Evolutionary conservation across 1,284 basidiomycete genomes (phyloP), one percentile per base, ranked within the genome.

Genomic region (Trichosporon sp.): DNA sequence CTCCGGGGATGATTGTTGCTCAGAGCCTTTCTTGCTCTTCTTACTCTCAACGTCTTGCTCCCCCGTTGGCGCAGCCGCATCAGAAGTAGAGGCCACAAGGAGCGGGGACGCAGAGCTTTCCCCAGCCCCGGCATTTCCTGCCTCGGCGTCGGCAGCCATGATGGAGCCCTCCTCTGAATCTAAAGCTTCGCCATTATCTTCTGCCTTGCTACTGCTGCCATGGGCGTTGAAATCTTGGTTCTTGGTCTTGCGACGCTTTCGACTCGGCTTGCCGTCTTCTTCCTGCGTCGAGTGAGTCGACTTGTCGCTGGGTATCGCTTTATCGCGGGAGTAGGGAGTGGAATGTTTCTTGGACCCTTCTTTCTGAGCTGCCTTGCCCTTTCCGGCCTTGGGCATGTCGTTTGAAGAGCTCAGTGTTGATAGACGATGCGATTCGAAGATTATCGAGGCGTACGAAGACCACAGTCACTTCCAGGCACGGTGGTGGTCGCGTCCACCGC

Each of bases 361-460:
- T 15, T 31, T 60, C 15, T 60, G 27, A 31, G 56, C 56, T n/a
- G 15, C 15, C 56, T 13, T 29, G 56, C 21, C 44, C 35, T 53
- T 64, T 23, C n/a, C 51, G 13, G 62, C 47, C 47, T 68, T 68
- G 62, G 66, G 66, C 66, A 68, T 68, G 2, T 13, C 62, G 62
- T 21, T 15, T 29, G 18, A 21, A 21, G 44, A 32, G 64, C 31
- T 32, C 8, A n/a, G 21, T 12, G 18, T 44, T 35, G 44, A 11
- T 21, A 47, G 35, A 25, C 65, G 21, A 47, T 53, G 65, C 53
- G 25, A 27, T 23, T 34, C 25, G 47, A 21, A 29, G n/a, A 21
- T 12, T 23, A 27, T 18, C 21, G 12, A 31, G 23, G 8, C 27
- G 27, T 4, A 3, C 18, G 27, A 31, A 32, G 13, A 18, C 11